Evolutionary conservation across 2,329 filamentous ascomycete genomes (phyloP).

Genomic region (Plenodomus lindquistii): DNA sequence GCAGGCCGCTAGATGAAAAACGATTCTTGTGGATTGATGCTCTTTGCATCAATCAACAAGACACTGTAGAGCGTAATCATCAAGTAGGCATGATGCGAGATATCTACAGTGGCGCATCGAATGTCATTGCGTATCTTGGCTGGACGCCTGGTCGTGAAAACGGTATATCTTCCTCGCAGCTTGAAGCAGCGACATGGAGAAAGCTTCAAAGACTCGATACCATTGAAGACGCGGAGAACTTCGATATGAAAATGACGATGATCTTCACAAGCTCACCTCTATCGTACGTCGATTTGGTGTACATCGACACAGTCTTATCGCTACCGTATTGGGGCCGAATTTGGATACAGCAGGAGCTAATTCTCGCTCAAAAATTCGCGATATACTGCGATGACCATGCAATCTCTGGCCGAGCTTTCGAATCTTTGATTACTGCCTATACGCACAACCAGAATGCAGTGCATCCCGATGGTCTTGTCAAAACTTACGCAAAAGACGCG

Average conservation of each 20-base stretch:
- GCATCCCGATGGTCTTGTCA: too few species aligned
- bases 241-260: too few species aligned
- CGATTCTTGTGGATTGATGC: neutral
- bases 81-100: neutral
- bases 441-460: too few species aligned
- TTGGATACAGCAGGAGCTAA: neutral
- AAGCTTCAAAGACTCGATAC: too few species aligned
- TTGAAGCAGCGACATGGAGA: too few species aligned
- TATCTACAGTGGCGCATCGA: neutral
- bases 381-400: neutral
- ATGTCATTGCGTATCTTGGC: constrained; percentile 4
- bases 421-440: neutral
- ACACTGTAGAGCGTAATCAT: neutral
- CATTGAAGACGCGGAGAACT: too few species aligned
- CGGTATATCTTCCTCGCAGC: too few species aligned
- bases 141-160: neutral
- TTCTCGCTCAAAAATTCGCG: neutral
- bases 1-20: neutral
- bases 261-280: too few species aligned
- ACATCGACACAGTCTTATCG: neutral
- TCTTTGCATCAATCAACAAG: neutral
- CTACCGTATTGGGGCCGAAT: neutral
- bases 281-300: too few species aligned
- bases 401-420: neutral
- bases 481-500: too few species aligned